phyloP scores from a whole-genome alignment of 495 filamentous ascomycete species.

The Sabuloglossum arenarium region DNA sequence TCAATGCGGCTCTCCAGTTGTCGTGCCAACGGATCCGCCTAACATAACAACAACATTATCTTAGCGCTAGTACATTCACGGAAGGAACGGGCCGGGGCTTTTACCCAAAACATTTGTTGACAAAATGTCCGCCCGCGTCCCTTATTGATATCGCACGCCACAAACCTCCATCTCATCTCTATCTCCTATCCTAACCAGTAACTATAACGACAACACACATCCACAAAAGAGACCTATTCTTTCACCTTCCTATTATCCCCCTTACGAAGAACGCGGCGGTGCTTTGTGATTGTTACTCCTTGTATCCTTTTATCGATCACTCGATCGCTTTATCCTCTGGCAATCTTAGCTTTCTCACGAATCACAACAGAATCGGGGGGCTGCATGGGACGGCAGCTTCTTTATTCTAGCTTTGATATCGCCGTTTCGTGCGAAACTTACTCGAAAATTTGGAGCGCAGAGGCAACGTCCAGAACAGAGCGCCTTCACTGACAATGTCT shows the following conservation, averaged over 20 bases:
- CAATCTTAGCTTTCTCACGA: too few species aligned
- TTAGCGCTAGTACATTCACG: not conserved
- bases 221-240: not conserved
- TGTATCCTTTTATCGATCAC: not conserved
- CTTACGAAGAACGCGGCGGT: not conserved
- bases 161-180: not conserved
- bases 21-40: not conserved
- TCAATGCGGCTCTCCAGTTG: not conserved
- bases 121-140: not conserved
- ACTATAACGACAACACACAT: not conserved
- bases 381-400: not conserved
- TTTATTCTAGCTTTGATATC: not conserved
- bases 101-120: not conserved
- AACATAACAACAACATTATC: not conserved
- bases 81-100: not conserved
- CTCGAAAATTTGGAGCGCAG: not conserved
- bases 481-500: constrained; percentile 10
- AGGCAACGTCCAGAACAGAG: not conserved
- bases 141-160: not conserved
- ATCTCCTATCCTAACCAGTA: not conserved
- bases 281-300: too few species aligned
- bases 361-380: too few species aligned
- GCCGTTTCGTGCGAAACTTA: not conserved
- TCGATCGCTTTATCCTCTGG: not conserved
- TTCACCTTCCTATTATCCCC: not conserved